Evolutionary conservation across 2,329 filamentous ascomycete genomes (phyloP).

Genomic region (Penicillium sp.): DNA sequence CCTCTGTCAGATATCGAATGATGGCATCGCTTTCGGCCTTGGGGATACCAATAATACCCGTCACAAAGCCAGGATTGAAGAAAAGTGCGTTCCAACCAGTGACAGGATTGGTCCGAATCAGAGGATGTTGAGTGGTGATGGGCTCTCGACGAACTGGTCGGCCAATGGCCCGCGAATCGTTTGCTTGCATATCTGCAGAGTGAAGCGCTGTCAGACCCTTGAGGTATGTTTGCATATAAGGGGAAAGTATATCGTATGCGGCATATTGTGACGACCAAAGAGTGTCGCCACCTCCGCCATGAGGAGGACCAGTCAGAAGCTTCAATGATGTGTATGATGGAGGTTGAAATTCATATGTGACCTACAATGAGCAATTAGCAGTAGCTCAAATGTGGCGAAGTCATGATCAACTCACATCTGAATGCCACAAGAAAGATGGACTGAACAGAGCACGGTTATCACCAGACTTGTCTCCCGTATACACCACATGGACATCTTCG

Average conservation of each 20-base stretch:
- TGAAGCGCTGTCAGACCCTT: conserved; percentile 53
- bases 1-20: conserved; percentile 49
- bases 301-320: conserved; percentile 49
- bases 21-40: conserved; percentile 52
- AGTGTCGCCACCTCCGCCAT: conserved; percentile 53
- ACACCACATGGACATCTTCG: conserved; percentile 55
- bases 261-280: conserved; percentile 56
- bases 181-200: conserved; percentile 51
- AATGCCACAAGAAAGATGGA: conserved; percentile 53
- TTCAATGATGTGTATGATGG: conserved; percentile 54
- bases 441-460: conserved; percentile 52
- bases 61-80: conserved; percentile 55
- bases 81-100: conserved; percentile 58
- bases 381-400: background rate
- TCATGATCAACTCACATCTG: conserved; percentile 40
- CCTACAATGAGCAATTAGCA: conserved; percentile 26
- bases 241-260: conserved; percentile 52
- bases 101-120: conserved; percentile 56
- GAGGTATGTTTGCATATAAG: conserved; percentile 54
- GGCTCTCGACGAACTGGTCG: conserved; percentile 50
- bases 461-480: conserved; percentile 48
- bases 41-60: conserved; percentile 53
- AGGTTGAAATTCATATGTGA: conserved; percentile 54
- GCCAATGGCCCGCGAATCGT: conserved; percentile 47
- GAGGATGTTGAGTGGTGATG: conserved; percentile 51